Base-by-base conservation (phyloP, 2,329 filamentous ascomycete species). In the Biscogniauxia mediterranea region DNA sequence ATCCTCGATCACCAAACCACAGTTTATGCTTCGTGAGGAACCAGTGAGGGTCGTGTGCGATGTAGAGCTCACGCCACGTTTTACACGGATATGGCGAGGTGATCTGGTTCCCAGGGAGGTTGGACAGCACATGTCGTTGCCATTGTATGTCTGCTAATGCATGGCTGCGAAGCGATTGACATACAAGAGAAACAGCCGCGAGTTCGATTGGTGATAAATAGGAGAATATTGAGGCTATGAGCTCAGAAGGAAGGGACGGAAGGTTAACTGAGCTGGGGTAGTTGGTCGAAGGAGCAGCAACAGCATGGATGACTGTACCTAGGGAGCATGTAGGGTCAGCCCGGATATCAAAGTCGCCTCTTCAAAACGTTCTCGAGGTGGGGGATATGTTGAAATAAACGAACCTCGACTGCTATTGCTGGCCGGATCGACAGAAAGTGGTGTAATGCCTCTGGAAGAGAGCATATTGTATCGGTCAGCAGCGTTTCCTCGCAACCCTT, bases 1-100 rank as follows among this genome's bases (percentile, higher is more conserved):
- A 82, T 28, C 88, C 83, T 1, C 81, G 83, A 74, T 97, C 92
- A 61, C 87, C 85, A 71, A 97, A 94, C 93, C 93, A 97, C 65
- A 97, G 80, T 75, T 91, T 93, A 72, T 91, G 81, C 56, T 85
- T 86, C 0, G 91, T 82, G 1, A 97, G 80, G 70, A 96, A 97
- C 93, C 93, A 97, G 69, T 89, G 86, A 0, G 89, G 89, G 65
- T 95, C 84, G 72, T 95, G 90, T 20, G 87, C 82, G 51, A 83
- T 78, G 73, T 90, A 97, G 2, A 97, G 83, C 25, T 89, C 83
- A 60, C 85, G 85, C 75, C 88, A 97, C 23, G 81, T 87, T 1
- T 77, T 68, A 69, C 83, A 88, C 6, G 89, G 88, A 6, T 80
- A 81, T 0, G 88, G 80, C 1, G 81, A 80, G 1, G 76, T 75